Percentiles rank a stretch among this genome's conserved stretches.
Evolutionary conservation across 257 asterid species (phyloP).

Genomic region (Echium plantagineum): DNA sequence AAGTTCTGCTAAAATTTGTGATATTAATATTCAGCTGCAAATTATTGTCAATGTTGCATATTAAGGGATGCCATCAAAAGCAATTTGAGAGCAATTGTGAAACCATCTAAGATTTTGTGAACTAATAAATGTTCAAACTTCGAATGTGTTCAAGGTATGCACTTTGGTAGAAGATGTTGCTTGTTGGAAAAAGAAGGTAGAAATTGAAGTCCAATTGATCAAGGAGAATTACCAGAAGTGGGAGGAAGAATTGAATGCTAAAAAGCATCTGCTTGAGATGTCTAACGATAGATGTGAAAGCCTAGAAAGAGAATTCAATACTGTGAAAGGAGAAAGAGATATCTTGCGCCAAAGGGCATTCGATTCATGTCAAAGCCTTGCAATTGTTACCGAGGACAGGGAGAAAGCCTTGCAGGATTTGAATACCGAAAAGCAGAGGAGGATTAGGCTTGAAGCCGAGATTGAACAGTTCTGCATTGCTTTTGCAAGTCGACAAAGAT

Average conservation of each 20-base stretch:
- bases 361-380: constrained; percentile 38
- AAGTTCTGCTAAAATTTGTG: no score
- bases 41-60: no score
- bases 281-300: no score
- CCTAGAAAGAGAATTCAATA: no score
- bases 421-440: constrained; percentile 46
- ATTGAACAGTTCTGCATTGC: constrained; percentile 46
- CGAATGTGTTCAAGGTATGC: constrained; percentile 49
- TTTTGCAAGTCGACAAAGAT: constrained; percentile 50
- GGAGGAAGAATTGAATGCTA: constrained; percentile 37
- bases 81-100: not conserved
- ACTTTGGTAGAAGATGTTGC: constrained; percentile 65
- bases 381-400: constrained; percentile 41
- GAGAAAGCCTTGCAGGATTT: constrained; percentile 46
- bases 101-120: not conserved
- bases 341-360: constrained; percentile 23
- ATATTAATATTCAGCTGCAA: not conserved
- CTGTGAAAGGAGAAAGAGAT: constrained; percentile 54
- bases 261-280: no score
- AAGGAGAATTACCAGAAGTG: constrained; percentile 41
- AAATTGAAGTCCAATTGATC: constrained; percentile 33
- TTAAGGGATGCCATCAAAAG: not conserved
- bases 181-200: constrained; percentile 66
- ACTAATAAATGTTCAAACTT: constrained; percentile 1
- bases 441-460: constrained; percentile 69